phyloP scores from a whole-genome alignment of 2,329 filamentous ascomycete genomes.

The Atkinsonella hypoxylon region DNA sequence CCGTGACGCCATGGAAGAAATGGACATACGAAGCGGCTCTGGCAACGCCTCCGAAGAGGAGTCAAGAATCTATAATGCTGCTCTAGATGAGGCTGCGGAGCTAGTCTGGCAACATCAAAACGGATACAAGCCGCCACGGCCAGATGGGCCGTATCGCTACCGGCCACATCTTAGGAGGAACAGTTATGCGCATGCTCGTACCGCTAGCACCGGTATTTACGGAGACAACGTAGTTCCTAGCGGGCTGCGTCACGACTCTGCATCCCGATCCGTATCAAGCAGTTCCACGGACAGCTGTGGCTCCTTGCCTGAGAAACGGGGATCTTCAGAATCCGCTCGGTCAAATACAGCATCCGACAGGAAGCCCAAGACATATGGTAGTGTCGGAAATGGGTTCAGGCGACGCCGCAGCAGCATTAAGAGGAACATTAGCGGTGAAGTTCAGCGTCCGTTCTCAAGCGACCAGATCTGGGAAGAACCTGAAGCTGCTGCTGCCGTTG shows the following conservation, averaged over 20 bases:
- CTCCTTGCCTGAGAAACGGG: constrained; percentile 20
- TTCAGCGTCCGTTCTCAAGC: constrained; percentile 55
- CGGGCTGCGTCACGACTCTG: constrained; percentile 31
- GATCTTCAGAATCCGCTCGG: constrained; percentile 14
- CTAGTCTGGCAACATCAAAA: constrained; percentile 68
- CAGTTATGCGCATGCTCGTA: constrained; percentile 57
- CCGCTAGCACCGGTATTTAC: constrained; percentile 43
- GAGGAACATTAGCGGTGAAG: constrained; percentile 58
- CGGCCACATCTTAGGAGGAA: constrained; percentile 56
- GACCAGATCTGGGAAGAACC: constrained; percentile 88
- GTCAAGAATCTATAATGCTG: constrained; percentile 55
- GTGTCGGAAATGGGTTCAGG: constrained; percentile 25
- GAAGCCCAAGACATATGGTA: constrained; percentile 29
- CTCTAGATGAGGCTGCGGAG: constrained; percentile 66
- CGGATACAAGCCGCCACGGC: constrained; percentile 31
- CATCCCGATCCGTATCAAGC: constrained; percentile 35
- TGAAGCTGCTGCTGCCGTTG: constrained; percentile 25
- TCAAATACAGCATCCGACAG: constrained; percentile 10
- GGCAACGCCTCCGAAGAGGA: constrained; percentile 33
- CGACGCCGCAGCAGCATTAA: constrained; percentile 53
- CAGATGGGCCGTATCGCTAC: constrained; percentile 54
- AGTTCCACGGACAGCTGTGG: constrained; percentile 39
- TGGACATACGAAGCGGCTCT: constrained; percentile 41
- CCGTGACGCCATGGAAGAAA: constrained; percentile 60
- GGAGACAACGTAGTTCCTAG: constrained; percentile 27